Conservation (phyloP, 2,329 filamentous ascomycete genomes). For the Fusarium newnesense region DNA sequence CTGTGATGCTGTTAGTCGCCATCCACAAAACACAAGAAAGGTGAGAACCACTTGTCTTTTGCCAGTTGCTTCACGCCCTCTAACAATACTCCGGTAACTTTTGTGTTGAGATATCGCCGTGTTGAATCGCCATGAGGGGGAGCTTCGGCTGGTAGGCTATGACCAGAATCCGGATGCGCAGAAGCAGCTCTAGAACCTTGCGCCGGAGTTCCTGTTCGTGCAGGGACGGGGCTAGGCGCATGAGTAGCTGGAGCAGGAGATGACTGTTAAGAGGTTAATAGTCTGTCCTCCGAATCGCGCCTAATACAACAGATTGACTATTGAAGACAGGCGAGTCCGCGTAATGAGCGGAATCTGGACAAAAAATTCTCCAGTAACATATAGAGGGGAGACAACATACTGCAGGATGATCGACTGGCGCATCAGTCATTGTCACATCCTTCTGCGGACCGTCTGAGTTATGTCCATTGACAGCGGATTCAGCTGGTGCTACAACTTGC, state of each 20-base stretch:
- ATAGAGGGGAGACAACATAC: conserved; percentile 42
- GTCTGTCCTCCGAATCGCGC: not conserved
- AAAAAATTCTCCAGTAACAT: not conserved
- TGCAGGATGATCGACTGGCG: conserved; percentile 52
- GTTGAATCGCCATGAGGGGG: conserved; percentile 74
- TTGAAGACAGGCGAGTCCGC: not conserved
- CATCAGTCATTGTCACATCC: conserved; percentile 59
- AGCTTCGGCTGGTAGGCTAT: conserved; percentile 68
- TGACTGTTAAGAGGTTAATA: conserved; percentile 43
- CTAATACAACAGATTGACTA: conserved; percentile 3
- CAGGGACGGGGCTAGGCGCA: conserved; percentile 55
- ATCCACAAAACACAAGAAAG: not conserved
- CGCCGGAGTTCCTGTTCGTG: conserved; percentile 61
- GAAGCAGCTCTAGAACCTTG: conserved; percentile 66
- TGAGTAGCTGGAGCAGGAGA: conserved; percentile 52
- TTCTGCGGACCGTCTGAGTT: conserved; percentile 44
- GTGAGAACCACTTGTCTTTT: conserved; percentile 72
- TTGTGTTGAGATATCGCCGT: conserved; percentile 76
- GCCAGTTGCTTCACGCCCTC: conserved; percentile 81
- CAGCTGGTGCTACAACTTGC: conserved; percentile 33
- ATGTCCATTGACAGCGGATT: conserved; percentile 36
- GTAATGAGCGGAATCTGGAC: not conserved
- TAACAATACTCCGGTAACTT: conserved; percentile 73
- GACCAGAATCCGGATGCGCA: conserved; percentile 63
- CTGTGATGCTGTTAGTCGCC: conserved; percentile 48